These are phyloP conservation scores for Syncephalastrum sp. DNA, from an alignment of 371 early-diverging fungal species.

Conservation along the genomic window DNA sequence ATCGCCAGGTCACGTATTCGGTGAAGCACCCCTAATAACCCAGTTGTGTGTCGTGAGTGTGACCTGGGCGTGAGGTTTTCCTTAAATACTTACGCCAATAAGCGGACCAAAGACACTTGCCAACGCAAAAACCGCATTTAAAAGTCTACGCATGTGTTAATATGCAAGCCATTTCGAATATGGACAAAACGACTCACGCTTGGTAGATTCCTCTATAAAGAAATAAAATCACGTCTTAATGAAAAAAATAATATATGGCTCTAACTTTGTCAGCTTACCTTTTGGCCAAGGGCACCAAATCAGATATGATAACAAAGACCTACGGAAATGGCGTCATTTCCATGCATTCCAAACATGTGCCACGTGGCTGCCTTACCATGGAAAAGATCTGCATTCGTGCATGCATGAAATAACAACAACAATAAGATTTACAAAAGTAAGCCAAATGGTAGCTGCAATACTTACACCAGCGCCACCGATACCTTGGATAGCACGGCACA, in stretches of 20 bases:
- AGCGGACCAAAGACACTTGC: slow-evolving; percentile 40
- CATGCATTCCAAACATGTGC: background rate
- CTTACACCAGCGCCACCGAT: slow-evolving; percentile 59
- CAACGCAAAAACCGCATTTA: slow-evolving; percentile 41
- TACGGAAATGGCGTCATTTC: background rate
- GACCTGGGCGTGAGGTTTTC: background rate
- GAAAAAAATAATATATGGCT: no score
- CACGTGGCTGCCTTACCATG: slow-evolving; percentile 2
- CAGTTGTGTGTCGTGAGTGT: background rate
- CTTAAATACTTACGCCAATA: slow-evolving; percentile 29
- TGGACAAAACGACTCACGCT: slow-evolving; percentile 20
- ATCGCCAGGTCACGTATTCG: slow-evolving; percentile 44
- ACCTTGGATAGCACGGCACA: slow-evolving; percentile 56
- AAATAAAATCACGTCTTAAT: no score
- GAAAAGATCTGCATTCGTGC: slow-evolving; percentile 19
- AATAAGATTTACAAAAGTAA: slow-evolving; percentile 22
- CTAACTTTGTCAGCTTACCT: background rate
- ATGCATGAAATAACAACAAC: no score
- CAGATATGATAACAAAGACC: slow-evolving; percentile 64
- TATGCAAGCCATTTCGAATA: background rate
- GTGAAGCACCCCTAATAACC: slow-evolving; percentile 37
- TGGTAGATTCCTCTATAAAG: slow-evolving; percentile 48
- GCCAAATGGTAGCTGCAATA: background rate
- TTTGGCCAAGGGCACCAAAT: slow-evolving; percentile 54
- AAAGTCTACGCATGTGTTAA: slow-evolving; percentile 10